phyloP scores from a whole-genome alignment of 2,329 filamentous ascomycete species.

The Alternaria panax region DNA sequence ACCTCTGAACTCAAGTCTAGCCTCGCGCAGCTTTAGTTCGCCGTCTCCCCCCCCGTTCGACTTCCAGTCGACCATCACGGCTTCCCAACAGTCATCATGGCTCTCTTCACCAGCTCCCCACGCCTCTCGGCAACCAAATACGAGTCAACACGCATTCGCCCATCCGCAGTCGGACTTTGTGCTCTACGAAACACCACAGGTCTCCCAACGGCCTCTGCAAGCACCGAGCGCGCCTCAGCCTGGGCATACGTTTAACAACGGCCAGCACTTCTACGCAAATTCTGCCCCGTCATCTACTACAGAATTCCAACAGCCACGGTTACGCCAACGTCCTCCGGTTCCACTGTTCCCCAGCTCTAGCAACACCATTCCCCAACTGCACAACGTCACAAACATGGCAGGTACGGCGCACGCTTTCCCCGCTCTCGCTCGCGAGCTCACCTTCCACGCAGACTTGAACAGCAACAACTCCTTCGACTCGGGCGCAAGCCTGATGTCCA shows the following conservation, averaged over 20 bases:
- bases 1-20: constrained; percentile 71
- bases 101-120: constrained; percentile 69
- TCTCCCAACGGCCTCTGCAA: constrained; percentile 55
- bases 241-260: constrained; percentile 66
- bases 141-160: constrained; percentile 53
- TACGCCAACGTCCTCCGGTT: constrained; percentile 69
- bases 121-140: constrained; percentile 59
- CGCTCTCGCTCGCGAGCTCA: constrained; percentile 36
- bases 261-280: constrained; percentile 71
- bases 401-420: constrained; percentile 39
- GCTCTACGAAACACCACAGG: constrained; percentile 68
- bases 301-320: constrained; percentile 63
- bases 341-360: constrained; percentile 71
- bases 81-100: constrained; percentile 78
- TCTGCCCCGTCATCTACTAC: constrained; percentile 68
- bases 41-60: constrained; percentile 67
- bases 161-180: constrained; percentile 75
- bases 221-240: constrained; percentile 61
- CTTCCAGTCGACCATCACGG: constrained; percentile 82
- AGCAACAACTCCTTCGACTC: constrained; percentile 54
- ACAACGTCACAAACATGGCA: constrained; percentile 49
- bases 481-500: constrained; percentile 56
- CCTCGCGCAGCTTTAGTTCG: constrained; percentile 66
- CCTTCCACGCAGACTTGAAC: constrained; percentile 45
- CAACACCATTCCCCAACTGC: constrained; percentile 59